These are phyloP conservation scores for Oldenlandia corymbosa DNA, from an alignment of 257 asterid species.

Conservation along the genomic window DNA sequence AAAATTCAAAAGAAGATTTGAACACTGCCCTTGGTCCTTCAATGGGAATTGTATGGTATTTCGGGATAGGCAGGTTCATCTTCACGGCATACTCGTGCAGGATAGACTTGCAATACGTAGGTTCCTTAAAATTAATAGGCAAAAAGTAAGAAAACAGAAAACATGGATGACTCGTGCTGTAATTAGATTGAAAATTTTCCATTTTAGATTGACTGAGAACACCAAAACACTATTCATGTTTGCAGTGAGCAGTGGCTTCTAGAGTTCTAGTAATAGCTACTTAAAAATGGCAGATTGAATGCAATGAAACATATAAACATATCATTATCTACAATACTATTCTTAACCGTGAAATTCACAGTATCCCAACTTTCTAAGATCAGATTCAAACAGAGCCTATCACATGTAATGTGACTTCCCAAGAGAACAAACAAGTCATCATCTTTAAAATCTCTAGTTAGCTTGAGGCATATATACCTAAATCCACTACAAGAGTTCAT, in stretches of 20 bases:
- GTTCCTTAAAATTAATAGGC: constrained; percentile 15
- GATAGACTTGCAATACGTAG: constrained; percentile 22
- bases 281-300: neutral
- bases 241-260: no score
- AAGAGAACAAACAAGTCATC: no score
- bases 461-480: no score
- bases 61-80: constrained; percentile 20
- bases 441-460: no score
- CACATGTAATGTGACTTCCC: no score
- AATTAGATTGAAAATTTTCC: neutral
- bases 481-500: neutral
- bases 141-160: neutral
- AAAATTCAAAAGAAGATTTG: constrained; percentile 15
- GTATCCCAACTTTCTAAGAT: neutral
- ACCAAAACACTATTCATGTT: neutral
- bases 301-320: no score
- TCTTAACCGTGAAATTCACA: neutral
- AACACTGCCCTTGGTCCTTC: constrained; percentile 14
- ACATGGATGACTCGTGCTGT: no score
- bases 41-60: constrained; percentile 15
- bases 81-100: constrained; percentile 29
- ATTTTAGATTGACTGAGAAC: neutral
- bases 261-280: neutral
- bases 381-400: no score
- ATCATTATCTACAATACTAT: no score